Conservation (phyloP, 805 yeast genomes). For the Candida patagonica region DNA sequence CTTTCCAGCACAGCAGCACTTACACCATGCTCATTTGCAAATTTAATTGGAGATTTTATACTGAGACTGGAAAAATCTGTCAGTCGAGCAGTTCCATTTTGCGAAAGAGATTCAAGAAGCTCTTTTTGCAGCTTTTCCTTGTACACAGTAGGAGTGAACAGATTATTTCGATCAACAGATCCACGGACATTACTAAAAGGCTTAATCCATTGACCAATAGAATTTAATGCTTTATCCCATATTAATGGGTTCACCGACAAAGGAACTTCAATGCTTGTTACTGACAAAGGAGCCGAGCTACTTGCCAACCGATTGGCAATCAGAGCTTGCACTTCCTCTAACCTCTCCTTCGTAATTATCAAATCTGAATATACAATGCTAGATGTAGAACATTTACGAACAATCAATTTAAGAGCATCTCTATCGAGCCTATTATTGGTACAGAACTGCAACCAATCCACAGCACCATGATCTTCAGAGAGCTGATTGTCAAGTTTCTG, state of each 20-base stretch:
- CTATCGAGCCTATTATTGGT: conserved; percentile 1
- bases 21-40: not conserved
- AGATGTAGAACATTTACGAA: not conserved
- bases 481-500: not conserved
- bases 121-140: conserved; percentile 5
- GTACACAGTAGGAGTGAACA: conserved; percentile 11
- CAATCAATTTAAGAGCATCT: not conserved
- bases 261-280: not conserved
- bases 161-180: not conserved
- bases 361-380: not conserved
- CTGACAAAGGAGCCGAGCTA: not conserved
- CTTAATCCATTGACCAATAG: not conserved
- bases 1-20: not conserved
- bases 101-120: not conserved
- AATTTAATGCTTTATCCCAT: not conserved
- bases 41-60: conserved; percentile 1
- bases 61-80: conserved; percentile 5
- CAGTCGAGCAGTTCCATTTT: conserved; percentile 1
- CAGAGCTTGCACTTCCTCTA: not conserved
- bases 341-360: not conserved
- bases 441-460: conserved; percentile 1
- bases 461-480: not conserved
- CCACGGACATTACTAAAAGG: not conserved
- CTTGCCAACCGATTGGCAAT: not conserved
- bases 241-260: not conserved